These are phyloP conservation scores for Viridothelium virens DNA, from an alignment of 495 filamentous ascomycete genomes.

Conservation along the genomic window DNA sequence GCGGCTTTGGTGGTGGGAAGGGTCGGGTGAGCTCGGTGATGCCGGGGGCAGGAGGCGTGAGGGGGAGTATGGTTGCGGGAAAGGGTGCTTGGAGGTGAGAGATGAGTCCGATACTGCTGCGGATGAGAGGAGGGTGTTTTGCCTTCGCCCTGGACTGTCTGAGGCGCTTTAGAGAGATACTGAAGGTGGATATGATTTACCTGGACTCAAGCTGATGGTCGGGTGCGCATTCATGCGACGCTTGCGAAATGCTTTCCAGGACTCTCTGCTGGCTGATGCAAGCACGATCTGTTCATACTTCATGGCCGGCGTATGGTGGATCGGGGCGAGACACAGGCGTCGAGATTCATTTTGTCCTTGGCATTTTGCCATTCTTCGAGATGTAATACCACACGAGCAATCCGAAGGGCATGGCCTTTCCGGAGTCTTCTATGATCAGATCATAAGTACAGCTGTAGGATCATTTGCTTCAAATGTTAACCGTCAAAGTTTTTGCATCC, in stretches of 20 bases:
- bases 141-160: not conserved
- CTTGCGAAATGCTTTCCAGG: too few species aligned
- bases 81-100: slow-evolving; percentile 21
- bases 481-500: not conserved
- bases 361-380: slow-evolving; percentile 8
- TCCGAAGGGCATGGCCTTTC: not conserved
- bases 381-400: not conserved
- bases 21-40: slow-evolving; percentile 14
- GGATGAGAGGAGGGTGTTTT: not conserved
- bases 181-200: not conserved
- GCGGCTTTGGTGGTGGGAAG: not conserved
- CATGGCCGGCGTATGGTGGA: not conserved
- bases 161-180: not conserved
- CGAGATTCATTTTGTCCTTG: not conserved
- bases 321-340: not conserved
- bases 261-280: not conserved
- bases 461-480: not conserved
- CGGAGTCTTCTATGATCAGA: not conserved
- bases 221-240: too few species aligned
- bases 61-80: slow-evolving; percentile 2
- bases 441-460: not conserved
- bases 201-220: too few species aligned
- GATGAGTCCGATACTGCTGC: not conserved
- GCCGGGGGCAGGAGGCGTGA: not conserved
- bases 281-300: not conserved